Evolutionary conservation across 441 rosid genomes (phyloP).

Genomic region (Erodium texanum): DNA sequence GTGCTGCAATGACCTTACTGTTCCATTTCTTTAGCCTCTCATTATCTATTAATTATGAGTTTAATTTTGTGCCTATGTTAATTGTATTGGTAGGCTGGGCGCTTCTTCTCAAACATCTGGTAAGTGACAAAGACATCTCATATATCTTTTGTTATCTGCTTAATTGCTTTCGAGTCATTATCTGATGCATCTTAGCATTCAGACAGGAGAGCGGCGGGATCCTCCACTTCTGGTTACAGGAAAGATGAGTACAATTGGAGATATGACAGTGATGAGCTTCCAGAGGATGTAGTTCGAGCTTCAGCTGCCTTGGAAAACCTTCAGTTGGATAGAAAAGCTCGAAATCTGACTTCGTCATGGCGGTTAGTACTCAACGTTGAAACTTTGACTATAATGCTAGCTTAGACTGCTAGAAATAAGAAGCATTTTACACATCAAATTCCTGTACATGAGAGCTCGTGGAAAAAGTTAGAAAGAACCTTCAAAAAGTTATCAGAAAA

Average conservation of each 20-base stretch:
- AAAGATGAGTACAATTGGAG: conserved; percentile 12
- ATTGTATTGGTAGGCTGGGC: background rate
- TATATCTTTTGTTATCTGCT: background rate
- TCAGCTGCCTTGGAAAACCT: conserved; percentile 13
- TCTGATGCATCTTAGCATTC: conserved; percentile 4
- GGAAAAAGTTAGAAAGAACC: background rate
- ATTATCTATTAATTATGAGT: background rate
- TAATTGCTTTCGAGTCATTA: background rate
- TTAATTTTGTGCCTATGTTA: background rate
- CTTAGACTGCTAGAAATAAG: background rate
- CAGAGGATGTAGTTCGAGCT: conserved; percentile 9
- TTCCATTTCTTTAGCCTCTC: background rate
- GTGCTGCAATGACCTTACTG: background rate
- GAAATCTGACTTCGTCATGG: conserved; percentile 10
- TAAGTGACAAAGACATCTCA: background rate
- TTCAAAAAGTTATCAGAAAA: background rate
- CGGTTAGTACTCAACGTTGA: conserved; percentile 1
- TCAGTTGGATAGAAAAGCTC: conserved; percentile 12
- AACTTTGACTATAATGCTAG: background rate
- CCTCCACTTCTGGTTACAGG: conserved; percentile 4
- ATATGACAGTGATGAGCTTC: conserved; percentile 13
- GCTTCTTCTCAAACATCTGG: conserved; percentile 9
- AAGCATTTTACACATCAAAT: background rate
- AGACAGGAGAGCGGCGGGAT: conserved; percentile 7
- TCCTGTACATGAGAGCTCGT: background rate